Base-by-base conservation (phyloP, 257 asterid species). In the Orobanche coerulescens region DNA sequence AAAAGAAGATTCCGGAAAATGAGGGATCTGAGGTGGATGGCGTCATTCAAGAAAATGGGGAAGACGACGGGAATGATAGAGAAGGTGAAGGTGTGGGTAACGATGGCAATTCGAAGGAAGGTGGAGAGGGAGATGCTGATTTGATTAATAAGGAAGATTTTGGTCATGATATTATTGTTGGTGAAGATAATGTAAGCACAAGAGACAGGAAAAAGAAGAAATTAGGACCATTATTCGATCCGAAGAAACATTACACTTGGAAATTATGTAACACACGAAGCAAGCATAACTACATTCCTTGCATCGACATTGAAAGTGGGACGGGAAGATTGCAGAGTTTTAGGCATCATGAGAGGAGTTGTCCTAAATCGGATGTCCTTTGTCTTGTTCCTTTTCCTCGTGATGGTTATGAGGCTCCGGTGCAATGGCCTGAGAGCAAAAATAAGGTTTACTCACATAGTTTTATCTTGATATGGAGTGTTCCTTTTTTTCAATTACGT, bases 211-310 rank as follows among this genome's bases (percentile, higher is more conserved):
- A 59, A 36, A 78, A 64, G 71, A 87, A 78, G 81, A 62, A 75
- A 36, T 63, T 76, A 43, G 96, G 95, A 28, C 90, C 95, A 1
- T 16, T 91, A 5, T 91, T 91, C 58, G 94, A 82, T 79, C 86
- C 84, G 0, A 83, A 79, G 57, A 79, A 77, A 62, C 75, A 66
- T 26, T 82, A 88, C 71, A 47, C 28, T 44, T 91, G 97, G 96
- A 82, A 91, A 73, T 46, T 76, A 30, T 88, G 97, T 71, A 83
- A 69, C 65, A 73, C 95, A 30, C 82, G 84, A 68, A 91, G 96
- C 83, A 91, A 85, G 77, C 92, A 87, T 46, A 91, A 80, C 68
- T 85, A 85, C 81, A 88, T 91, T 73, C 97, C 97, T 26, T 91
- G 97, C 71, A 85, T 91, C 16, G 97, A 91, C 76, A 68, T 87